A percentile compares a stretch with the other conserved stretches of the same genome.
Evolutionary conservation across 2,329 filamentous ascomycete genomes (phyloP).

Genomic region (Botrytis squamosa): DNA sequence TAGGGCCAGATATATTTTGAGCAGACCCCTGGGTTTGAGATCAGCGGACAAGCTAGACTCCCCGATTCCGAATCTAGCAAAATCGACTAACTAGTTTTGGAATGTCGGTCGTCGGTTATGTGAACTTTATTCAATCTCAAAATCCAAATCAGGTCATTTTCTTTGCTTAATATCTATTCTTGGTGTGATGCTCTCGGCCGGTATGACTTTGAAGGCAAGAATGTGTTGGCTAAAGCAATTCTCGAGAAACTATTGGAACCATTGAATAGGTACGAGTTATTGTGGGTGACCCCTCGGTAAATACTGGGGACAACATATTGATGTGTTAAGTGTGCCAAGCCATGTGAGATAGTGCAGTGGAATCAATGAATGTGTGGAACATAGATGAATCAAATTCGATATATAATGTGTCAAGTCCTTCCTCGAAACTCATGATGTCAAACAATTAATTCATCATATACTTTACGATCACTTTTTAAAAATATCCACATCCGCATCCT

Average conservation of each 20-base stretch:
- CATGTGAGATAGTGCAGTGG: background rate
- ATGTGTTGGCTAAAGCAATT: background rate
- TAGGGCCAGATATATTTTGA: background rate
- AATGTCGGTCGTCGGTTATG: no score
- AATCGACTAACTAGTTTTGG: background rate
- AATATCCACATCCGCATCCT: background rate
- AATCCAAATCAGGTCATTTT: background rate
- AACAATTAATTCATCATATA: background rate
- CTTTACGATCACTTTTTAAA: background rate
- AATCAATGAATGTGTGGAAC: background rate
- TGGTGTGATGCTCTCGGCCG: background rate
- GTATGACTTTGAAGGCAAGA: background rate
- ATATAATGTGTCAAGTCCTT: background rate
- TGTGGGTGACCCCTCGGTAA: background rate
- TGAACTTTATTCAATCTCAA: background rate
- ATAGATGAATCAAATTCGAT: background rate
- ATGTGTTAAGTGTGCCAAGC: background rate
- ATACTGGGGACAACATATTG: background rate
- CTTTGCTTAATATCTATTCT: background rate
- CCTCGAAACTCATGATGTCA: background rate
- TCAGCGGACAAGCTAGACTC: background rate
- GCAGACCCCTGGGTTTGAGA: background rate
- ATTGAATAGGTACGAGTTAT: background rate
- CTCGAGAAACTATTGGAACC: background rate
- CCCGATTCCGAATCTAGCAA: background rate